A percentile compares a stretch with the other conserved stretches of the same genome.
phyloP scores from a whole-genome alignment of 176 grass and related monocot genomes.

The Alopecurus myosuroides region DNA sequence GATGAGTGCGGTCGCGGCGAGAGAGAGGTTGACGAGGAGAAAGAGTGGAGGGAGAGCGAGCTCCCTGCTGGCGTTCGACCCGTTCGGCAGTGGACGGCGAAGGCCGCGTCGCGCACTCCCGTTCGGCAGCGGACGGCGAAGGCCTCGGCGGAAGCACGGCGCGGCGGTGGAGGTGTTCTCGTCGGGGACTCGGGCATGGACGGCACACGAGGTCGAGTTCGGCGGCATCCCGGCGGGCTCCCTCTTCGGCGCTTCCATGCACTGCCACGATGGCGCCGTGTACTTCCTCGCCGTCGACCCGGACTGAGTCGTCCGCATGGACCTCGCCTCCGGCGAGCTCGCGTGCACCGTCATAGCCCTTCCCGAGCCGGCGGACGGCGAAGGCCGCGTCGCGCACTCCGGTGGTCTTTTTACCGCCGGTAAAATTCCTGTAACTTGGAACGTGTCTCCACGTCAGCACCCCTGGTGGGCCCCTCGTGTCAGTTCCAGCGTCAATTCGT shows the following conservation, averaged over 20 bases:
- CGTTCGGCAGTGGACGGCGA: too few relatives aligned
- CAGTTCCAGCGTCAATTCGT: too few relatives aligned
- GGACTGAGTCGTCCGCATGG: constrained; percentile 28
- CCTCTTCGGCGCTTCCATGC: constrained; percentile 27
- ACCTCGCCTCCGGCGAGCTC: neutral
- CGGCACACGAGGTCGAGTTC: constrained; percentile 19
- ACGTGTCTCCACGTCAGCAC: too few relatives aligned
- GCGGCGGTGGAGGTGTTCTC: constrained; percentile 60
- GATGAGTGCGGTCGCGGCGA: too few relatives aligned
- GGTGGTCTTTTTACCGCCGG: too few relatives aligned
- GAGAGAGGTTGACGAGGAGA: too few relatives aligned
- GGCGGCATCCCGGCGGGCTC: constrained; percentile 20
- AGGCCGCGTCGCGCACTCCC: too few relatives aligned
- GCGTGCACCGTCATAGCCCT: constrained; percentile 22
- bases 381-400: constrained; percentile 31
- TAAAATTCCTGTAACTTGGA: too few relatives aligned
- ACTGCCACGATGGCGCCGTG: constrained; percentile 37
- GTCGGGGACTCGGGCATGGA: constrained; percentile 38
- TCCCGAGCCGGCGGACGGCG: constrained; percentile 26
- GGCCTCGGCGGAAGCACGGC: constrained; percentile 4
- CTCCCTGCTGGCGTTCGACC: constrained; percentile 52
- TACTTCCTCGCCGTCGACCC: constrained; percentile 44
- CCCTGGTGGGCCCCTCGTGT: too few relatives aligned
- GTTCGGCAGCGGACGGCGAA: constrained; percentile 8
- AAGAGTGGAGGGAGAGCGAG: too few relatives aligned